Percentiles rank a stretch among this genome's conserved stretches.
Conservation (phyloP, 768 basidiomycete genomes). For the Leucocoprinus birnbaumii region DNA sequence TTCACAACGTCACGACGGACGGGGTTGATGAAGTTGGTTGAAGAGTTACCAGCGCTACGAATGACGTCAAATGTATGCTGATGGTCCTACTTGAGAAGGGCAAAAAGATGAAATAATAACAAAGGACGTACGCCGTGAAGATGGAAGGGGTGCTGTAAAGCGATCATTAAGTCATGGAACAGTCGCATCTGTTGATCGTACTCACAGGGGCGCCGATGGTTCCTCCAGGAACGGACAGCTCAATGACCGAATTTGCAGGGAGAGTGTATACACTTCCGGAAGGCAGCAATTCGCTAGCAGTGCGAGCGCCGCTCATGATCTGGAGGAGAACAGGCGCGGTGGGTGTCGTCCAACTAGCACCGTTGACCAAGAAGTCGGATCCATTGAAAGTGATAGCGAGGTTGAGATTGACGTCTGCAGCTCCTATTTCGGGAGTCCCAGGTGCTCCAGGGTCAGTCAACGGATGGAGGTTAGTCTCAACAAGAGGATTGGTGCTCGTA, state of each 20-base stretch:
- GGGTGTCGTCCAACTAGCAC: constrained; percentile 22
- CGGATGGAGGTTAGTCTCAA: constrained; percentile 34
- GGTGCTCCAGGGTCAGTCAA: constrained; percentile 26
- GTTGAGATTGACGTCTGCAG: constrained; percentile 35
- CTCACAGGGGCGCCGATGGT: constrained; percentile 14
- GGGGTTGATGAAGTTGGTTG: constrained; percentile 45
- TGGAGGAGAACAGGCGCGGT: constrained; percentile 37
- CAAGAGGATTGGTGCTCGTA: not conserved
- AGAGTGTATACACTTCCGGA: constrained; percentile 38
- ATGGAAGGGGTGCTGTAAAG: constrained; percentile 50
- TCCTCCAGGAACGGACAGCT: constrained; percentile 37
- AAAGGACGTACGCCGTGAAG: constrained; percentile 39
- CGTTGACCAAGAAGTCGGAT: constrained; percentile 17
- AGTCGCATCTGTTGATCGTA: too few species aligned
- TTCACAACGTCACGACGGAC: constrained; percentile 49
- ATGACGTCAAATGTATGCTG: constrained; percentile 40
- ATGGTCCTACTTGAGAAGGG: constrained; percentile 21
- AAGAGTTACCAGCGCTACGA: constrained; percentile 33
- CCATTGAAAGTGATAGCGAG: constrained; percentile 20
- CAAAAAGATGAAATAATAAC: constrained; percentile 2
- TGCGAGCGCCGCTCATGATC: constrained; percentile 32
- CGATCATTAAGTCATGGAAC: too few species aligned
- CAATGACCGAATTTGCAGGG: constrained; percentile 42
- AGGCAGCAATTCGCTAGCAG: constrained; percentile 36
- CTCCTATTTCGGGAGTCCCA: constrained; percentile 31